phyloP scores from a whole-genome alignment of 1,139 yeast species.

The Sugiyamaella neomexicana region DNA sequence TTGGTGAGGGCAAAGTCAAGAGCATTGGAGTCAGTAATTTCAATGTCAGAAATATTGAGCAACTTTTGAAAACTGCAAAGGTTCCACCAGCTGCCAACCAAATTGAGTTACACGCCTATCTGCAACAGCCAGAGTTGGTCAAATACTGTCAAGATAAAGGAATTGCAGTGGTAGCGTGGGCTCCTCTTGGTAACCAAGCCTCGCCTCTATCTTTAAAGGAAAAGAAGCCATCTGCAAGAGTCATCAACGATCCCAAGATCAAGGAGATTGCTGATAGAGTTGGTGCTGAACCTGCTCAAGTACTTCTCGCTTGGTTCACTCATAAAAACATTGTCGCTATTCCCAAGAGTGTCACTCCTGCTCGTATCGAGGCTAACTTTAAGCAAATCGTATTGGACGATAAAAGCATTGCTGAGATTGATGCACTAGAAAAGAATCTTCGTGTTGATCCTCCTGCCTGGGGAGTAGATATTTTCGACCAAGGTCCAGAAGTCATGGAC shows the following conservation, averaged over 20 bases:
- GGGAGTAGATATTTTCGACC: conserved; percentile 32
- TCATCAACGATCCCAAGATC: conserved; percentile 30
- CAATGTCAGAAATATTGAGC: conserved; percentile 67
- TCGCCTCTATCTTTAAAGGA: conserved; percentile 1
- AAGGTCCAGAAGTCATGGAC: conserved; percentile 21
- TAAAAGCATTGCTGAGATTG: conserved; percentile 54
- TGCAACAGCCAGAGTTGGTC: conserved; percentile 69
- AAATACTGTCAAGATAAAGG: conserved; percentile 59
- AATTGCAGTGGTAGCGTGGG: conserved; percentile 75
- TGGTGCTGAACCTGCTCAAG: conserved; percentile 57
- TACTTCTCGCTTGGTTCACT: conserved; percentile 69
- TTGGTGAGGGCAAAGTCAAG: conserved; percentile 59
- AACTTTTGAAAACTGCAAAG: conserved; percentile 65
- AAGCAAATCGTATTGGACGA: conserved; percentile 50
- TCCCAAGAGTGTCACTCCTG: conserved; percentile 66
- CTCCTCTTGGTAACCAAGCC: conserved; percentile 54
- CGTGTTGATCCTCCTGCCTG: conserved; percentile 32
- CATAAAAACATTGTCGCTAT: conserved; percentile 67
- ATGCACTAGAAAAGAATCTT: conserved; percentile 43
- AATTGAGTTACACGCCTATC: conserved; percentile 88
- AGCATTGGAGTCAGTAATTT: conserved; percentile 85
- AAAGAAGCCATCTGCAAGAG: conserved; percentile 23
- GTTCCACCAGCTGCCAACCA: conserved; percentile 79
- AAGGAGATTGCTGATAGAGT: conserved; percentile 55
- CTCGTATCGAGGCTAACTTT: conserved; percentile 60